phyloP scores from a whole-genome alignment of 768 basidiomycete genomes.

The Kwoniella heveanensis region DNA sequence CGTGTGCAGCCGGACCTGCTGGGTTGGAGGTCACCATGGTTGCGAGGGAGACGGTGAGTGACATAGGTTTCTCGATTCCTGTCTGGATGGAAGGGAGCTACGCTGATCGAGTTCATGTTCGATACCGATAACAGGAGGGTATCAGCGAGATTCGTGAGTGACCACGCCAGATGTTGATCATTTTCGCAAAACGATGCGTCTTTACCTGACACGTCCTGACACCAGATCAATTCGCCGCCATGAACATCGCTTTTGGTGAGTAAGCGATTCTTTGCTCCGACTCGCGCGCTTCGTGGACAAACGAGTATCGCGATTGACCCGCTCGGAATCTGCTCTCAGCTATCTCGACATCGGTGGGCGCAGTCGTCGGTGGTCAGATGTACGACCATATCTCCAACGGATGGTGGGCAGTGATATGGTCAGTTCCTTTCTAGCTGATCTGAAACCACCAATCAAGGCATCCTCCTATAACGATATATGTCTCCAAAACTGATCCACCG shows the following conservation, averaged over 20 bases:
- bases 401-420: constrained; percentile 42
- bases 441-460: background rate
- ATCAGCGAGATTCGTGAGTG: constrained; percentile 42
- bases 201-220: background rate
- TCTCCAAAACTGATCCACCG: too few species aligned
- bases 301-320: background rate
- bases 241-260: constrained; percentile 42
- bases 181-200: too few species aligned
- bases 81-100: too few species aligned
- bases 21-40: constrained; percentile 37
- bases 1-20: constrained; percentile 33
- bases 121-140: constrained; percentile 24
- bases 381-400: constrained; percentile 38
- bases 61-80: background rate
- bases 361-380: constrained; percentile 43
- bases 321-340: background rate
- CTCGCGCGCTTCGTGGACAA: too few species aligned
- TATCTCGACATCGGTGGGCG: constrained; percentile 19
- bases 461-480: background rate
- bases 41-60: constrained; percentile 25
- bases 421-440: too few species aligned
- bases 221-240: constrained; percentile 44
- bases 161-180: too few species aligned
- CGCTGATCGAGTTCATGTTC: background rate
- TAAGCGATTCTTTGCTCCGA: background rate